Evolutionary conservation across 768 basidiomycete species (phyloP), one percentile per base, ranked within the genome.

Genomic region (Kockovaella imperatae): DNA sequence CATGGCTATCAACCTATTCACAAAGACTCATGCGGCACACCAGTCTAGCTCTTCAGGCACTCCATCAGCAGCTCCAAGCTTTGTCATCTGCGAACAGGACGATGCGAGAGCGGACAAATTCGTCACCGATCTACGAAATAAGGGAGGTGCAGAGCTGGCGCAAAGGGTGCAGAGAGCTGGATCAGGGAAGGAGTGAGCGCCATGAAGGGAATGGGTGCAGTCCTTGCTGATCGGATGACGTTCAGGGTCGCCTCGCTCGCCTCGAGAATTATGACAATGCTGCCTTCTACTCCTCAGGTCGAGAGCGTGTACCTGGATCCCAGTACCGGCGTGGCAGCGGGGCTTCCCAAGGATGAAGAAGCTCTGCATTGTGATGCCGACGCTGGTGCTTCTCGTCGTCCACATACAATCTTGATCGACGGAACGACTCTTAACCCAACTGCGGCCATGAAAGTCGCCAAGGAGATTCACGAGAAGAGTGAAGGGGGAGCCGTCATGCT

Each of bases 201-300:
- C 18, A 20, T 29, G 38, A 5, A 14, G 11, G 17, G 18, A 39
- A 13, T 5, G 8, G 15, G 5, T 32, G 24, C 32, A 21, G 45
- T 20, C 24, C 10, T 11, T 25, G 7, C 11, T 38, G 14, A 10
- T 47, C 2, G 17, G 35, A 8, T 35, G 41, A 38, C 36, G 11
- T 3, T 4, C 30, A 71, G 69, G 28, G 67, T 71, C 29, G 61
- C 64, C 1, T 36, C 35, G 20, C 40, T 50, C 7, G 67, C 72
- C 10, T 40, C 56, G 38, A 83, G 79, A 7, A 76, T 95, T 38
- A 68, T 96, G 43, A 91, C 89, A 5, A 90, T 93, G 87, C 76
- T 96, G 1, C 90, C 90, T 0, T 90, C 88, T 0, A 86, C 87
- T 5, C 86, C 87, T 0, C 84, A 96, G 56, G 89, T 95, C 34